A percentile compares a stretch with the other conserved stretches of the same genome.
Evolutionary conservation across 805 yeast species (phyloP).

Genomic region (Pichia nanzhaoensis): DNA sequence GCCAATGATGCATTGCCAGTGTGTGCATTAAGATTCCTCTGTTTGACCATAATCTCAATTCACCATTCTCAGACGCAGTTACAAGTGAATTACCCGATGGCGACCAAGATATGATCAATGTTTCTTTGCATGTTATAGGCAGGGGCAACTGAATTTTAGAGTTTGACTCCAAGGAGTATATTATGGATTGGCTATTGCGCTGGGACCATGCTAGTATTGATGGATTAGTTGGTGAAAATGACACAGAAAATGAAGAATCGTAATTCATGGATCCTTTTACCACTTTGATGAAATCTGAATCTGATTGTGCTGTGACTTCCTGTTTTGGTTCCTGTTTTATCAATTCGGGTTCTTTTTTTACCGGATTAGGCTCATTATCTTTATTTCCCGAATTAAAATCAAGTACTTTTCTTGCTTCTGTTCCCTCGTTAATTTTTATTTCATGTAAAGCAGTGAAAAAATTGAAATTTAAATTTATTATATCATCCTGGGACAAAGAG

Average conservation of each 20-base stretch:
- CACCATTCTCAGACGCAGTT: slow-evolving; percentile 66
- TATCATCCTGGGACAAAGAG: slow-evolving; percentile 18
- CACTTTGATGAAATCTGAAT: slow-evolving; percentile 28
- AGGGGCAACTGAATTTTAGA: slow-evolving; percentile 17
- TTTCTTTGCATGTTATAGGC: slow-evolving; percentile 22
- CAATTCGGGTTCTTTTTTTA: background rate
- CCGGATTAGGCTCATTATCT: too few relatives aligned
- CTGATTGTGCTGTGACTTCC: background rate
- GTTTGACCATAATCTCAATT: slow-evolving; percentile 68
- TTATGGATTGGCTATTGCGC: slow-evolving; percentile 22
- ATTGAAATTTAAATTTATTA: slow-evolving; percentile 34
- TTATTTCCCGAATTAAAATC: background rate
- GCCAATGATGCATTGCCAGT: slow-evolving; percentile 44
- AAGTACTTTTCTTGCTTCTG: background rate
- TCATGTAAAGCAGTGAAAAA: slow-evolving; percentile 46
- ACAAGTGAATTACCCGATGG: slow-evolving; percentile 55
- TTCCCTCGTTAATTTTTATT: slow-evolving; percentile 4
- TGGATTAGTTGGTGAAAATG: slow-evolving; percentile 50
- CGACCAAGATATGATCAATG: slow-evolving; percentile 48
- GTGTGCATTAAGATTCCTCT: slow-evolving; percentile 60
- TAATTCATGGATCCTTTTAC: slow-evolving; percentile 35
- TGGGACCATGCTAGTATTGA: slow-evolving; percentile 50
- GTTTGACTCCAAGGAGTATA: slow-evolving; percentile 21
- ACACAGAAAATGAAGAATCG: slow-evolving; percentile 39
- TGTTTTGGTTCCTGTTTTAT: background rate